Evolutionary conservation across 2,329 filamentous ascomycete species (phyloP).

Genomic region (Cladosporium sp.): DNA sequence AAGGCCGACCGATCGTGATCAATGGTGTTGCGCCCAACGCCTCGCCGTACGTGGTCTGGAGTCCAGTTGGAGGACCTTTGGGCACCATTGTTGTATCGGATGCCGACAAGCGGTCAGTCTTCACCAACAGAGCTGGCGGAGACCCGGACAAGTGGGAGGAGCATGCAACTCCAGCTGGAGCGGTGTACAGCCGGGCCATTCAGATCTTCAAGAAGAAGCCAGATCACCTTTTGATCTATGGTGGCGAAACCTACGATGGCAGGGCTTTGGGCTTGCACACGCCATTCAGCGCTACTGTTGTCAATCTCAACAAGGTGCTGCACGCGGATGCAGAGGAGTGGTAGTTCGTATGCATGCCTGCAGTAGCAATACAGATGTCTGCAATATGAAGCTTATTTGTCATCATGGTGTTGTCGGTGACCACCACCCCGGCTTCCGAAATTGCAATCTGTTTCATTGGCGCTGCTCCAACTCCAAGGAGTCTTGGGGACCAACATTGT

Average conservation of each 20-base stretch:
- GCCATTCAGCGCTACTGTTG: constrained; percentile 20
- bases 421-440: neutral
- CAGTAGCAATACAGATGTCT: neutral
- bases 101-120: constrained; percentile 21
- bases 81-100: constrained; percentile 53
- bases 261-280: constrained; percentile 18
- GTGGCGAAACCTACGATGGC: constrained; percentile 18
- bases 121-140: constrained; percentile 20
- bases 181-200: constrained; percentile 22
- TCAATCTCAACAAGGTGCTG: constrained; percentile 16
- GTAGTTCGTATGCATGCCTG: neutral
- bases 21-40: constrained; percentile 49
- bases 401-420: neutral
- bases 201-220: constrained; percentile 22
- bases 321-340: constrained; percentile 9
- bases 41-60: constrained; percentile 58
- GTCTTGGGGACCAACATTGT: neutral
- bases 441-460: neutral
- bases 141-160: constrained; percentile 22
- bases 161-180: constrained; percentile 21
- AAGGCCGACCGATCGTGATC: constrained; percentile 43
- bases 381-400: neutral
- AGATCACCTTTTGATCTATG: constrained; percentile 21
- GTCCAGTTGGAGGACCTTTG: constrained; percentile 46
- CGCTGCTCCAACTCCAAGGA: neutral